Evolutionary conservation across 148 eudicot species (phyloP), one percentile per base, ranked within the genome.

Genomic region (Vaccinium corymbosum): DNA sequence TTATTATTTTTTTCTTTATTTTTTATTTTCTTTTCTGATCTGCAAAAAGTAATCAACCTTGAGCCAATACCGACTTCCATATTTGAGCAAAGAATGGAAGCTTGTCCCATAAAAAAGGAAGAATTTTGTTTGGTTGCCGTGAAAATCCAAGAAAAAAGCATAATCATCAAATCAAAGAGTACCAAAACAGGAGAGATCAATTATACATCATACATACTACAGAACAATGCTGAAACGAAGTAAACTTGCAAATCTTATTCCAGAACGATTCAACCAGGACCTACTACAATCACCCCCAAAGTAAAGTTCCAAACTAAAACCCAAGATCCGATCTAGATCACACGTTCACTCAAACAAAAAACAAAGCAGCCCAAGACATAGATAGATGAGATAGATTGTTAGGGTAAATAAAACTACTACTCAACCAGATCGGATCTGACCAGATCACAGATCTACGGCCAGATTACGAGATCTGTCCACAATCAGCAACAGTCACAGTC

Each of bases 401-500:
- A n/a, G 70, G 71, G 71, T 64, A 64, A 29, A 64, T 64, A 64
- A 64, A 64, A 64, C 71, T 64, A 64, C 70, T n/a, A 62, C 29
- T 59, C 27, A 22, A 10, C 10, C 66, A 20, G 66, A 61, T 61
- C 66, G n/a, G 66, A 59, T 59, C 66, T 7, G 66, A 59, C 9
- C 66, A 61, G 68, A n/a, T 62, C 25, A 20, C 66, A 61, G 2
- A 71, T 61, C 66, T 2, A 61, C 66, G 11, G 22, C 22, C 29
- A 62, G 70, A 64, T 57, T 7, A 57, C 8, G 74, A 76, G 56
- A 93, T 89, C 80, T 91, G 89, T 56, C 97, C 97, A 53, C 93
- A 94, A 80, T 94, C 95, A 61, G 93, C 93, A 9, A 94, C 59
- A 20, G 84, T 86, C 20, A 94, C 97, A 0, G 87, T 56, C 84